Percentiles rank a stretch among this genome's conserved stretches.
phyloP scores from a whole-genome alignment of 139 green algal genomes.

The Ettlia oleoabundans region DNA sequence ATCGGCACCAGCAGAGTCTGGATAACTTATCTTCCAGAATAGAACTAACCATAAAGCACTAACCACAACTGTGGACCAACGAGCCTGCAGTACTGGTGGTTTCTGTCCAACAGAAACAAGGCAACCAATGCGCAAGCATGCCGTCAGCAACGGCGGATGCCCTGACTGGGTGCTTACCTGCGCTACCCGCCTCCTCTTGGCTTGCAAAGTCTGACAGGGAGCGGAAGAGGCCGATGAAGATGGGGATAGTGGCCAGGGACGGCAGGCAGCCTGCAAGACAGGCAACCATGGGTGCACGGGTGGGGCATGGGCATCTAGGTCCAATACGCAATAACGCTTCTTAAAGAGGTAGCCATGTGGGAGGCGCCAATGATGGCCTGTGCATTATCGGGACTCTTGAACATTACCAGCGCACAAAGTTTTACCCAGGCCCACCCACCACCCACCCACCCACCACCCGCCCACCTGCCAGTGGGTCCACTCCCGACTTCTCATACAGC shows the following conservation, averaged over 20 bases:
- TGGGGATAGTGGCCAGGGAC: slow-evolving; percentile 89
- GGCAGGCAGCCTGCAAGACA: slow-evolving; percentile 79
- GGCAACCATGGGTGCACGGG: background rate
- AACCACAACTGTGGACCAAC: too few species aligned
- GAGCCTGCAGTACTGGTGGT: too few species aligned
- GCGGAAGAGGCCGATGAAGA: slow-evolving; percentile 93
- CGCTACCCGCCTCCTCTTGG: background rate
- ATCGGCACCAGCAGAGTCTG: too few species aligned
- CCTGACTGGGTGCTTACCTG: background rate
- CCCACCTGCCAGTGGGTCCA: slow-evolving; percentile 82
- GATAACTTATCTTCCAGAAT: too few species aligned
- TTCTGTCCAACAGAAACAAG: too few species aligned
- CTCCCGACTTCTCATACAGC: slow-evolving; percentile 88
- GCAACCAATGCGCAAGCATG: background rate
- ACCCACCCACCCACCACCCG: background rate
- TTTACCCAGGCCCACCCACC: background rate
- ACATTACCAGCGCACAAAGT: too few species aligned
- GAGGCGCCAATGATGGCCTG: too few species aligned
- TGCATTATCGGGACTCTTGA: too few species aligned
- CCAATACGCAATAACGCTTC: too few species aligned
- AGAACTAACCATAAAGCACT: too few species aligned
- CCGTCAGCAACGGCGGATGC: background rate
- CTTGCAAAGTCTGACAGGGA: slow-evolving; percentile 70
- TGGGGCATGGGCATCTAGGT: too few species aligned
- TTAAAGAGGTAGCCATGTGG: too few species aligned